Evolutionary conservation across 2,329 filamentous ascomycete species (phyloP), one percentile per base, ranked within the genome.

Genomic region (Cucurbitaria berberidis): DNA sequence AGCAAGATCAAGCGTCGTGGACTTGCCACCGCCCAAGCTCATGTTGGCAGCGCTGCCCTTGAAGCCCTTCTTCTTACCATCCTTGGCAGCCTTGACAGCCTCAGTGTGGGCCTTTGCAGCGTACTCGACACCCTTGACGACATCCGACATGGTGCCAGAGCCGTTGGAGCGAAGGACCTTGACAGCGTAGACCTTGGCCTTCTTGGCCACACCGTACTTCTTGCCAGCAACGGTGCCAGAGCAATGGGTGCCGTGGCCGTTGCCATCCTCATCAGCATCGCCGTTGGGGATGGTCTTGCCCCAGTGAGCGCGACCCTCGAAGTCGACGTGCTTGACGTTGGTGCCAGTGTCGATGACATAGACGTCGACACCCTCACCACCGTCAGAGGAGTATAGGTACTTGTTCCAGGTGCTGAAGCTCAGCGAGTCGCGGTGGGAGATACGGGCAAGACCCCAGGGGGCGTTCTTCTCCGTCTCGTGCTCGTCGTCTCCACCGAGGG

Each of bases 21-120:
- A 97, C 85, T 97, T 98, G 83, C 95, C 95, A 81, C 95, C 95
- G 74, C 95, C 95, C 53, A 99, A 89, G 74, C 90, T 96, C 95
- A 99, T 99, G 87, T 99, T 99, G 82, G 96, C 95, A 74, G 93
- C 89, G 63, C 91, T 96, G 75, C 95, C 95, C 89, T 98, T 98
- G 89, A 97, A 98, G 76, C 89, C 90, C 89, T 98, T 90, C 79
- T 87, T 87, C 83, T 96, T 92, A 70, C 91, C 91, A 50, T 85
- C 83, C 88, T 96, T 96, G 70, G 90, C 90, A 57, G 81, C 81
- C 77, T 89, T 85, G 67, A 89, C 86, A 76, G 93, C 86, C 76
- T 90, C 85, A 45, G 84, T 71, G 80, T 99, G 96, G 66, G 86
- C 80, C 72, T 87, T 85, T 65, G 91, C 93, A 70, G 95, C 95